Evolutionary conservation across 1,284 basidiomycete species (phyloP).

Genomic region (Boletus sp.): DNA sequence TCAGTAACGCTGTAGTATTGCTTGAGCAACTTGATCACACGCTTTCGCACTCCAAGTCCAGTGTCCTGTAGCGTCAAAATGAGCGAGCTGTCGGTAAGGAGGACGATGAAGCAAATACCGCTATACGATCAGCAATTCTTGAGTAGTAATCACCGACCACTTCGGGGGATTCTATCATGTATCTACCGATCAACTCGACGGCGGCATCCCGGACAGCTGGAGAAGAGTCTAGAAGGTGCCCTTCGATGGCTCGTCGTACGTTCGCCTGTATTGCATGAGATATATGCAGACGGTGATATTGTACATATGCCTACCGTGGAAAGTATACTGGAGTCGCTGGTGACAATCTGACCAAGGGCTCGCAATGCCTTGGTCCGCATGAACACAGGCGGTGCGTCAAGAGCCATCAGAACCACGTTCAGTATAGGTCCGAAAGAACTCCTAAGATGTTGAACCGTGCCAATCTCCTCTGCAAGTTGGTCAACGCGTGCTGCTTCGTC

Average conservation of each 20-base stretch:
- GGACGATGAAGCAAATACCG: conserved; percentile 48
- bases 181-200: conserved; percentile 93
- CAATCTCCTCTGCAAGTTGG: conserved; percentile 70
- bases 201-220: conserved; percentile 94
- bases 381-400: conserved; percentile 81
- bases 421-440: conserved; percentile 81
- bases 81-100: neutral
- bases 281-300: neutral
- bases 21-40: conserved; percentile 92
- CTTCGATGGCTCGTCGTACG: conserved; percentile 82
- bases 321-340: conserved; percentile 82
- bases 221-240: conserved; percentile 85
- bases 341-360: conserved; percentile 82
- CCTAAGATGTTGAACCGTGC: conserved; percentile 68
- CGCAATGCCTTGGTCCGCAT: conserved; percentile 89
- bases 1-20: conserved; percentile 72
- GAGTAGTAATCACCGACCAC: conserved; percentile 85
- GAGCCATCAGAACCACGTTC: conserved; percentile 68
- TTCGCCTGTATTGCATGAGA: conserved; percentile 48
- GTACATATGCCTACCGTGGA: conserved; percentile 52
- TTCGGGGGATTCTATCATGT: conserved; percentile 84
- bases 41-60: conserved; percentile 88
- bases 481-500: conserved; percentile 69
- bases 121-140: conserved; percentile 83
- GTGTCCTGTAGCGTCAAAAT: conserved; percentile 63